Conservation (phyloP, 2,329 filamentous ascomycete genomes). For the Dothidotthia symphoricarpi region DNA sequence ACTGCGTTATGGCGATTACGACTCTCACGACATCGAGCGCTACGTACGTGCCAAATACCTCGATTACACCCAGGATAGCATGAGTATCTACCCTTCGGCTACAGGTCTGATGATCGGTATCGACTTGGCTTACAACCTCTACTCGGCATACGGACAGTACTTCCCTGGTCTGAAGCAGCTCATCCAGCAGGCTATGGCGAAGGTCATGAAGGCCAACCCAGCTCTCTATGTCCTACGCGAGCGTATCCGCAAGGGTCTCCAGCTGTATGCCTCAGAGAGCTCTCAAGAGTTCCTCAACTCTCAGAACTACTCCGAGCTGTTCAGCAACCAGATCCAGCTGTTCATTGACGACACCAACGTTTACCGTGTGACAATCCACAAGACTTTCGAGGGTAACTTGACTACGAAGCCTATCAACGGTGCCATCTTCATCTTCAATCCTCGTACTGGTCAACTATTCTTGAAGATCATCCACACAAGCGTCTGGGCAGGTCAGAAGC, state of each 20-base stretch:
- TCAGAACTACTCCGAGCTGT: slow-evolving; percentile 97
- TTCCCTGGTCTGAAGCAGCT: slow-evolving; percentile 96
- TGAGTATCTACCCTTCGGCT: slow-evolving; percentile 96
- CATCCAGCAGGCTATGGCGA: slow-evolving; percentile 97
- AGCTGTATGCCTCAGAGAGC: slow-evolving; percentile 96
- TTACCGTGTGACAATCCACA: slow-evolving; percentile 98
- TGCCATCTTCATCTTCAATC: slow-evolving; percentile 99
- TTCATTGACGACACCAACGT: slow-evolving; percentile 99
- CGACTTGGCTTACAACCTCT: slow-evolving; percentile 95
- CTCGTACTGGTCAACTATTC: slow-evolving; percentile 95
- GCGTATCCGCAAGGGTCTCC: slow-evolving; percentile 96
- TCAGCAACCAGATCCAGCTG: slow-evolving; percentile 97
- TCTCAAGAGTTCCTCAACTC: slow-evolving; percentile 99
- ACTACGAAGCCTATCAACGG: slow-evolving; percentile 99
- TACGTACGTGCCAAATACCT: slow-evolving; percentile 98
- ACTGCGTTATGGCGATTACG: slow-evolving; percentile 94
- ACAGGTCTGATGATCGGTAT: slow-evolving; percentile 98
- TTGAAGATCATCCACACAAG: slow-evolving; percentile 99
- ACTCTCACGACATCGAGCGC: slow-evolving; percentile 97
- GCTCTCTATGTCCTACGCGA: slow-evolving; percentile 94
- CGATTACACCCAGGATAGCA: slow-evolving; percentile 97
- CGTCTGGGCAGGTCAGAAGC: slow-evolving; percentile 98
- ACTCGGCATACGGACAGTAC: slow-evolving; percentile 97
- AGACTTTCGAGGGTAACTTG: slow-evolving; percentile 98
- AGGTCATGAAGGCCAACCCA: slow-evolving; percentile 99